Evolutionary conservation across 164 flowering plant genomes (phyloP).

Genomic region (Santalum album): DNA sequence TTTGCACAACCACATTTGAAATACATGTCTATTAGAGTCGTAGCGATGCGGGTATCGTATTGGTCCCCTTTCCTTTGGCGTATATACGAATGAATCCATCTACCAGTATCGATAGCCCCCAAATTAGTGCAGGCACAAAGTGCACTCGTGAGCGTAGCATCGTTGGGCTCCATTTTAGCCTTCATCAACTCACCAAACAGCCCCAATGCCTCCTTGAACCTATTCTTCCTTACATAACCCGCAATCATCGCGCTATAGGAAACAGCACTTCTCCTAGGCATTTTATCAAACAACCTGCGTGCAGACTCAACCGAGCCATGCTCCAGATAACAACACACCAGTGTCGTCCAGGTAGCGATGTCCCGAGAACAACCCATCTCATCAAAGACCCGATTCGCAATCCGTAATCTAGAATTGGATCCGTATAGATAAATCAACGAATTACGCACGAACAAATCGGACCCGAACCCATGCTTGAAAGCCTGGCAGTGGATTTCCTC

Average conservation of each 20-base stretch:
- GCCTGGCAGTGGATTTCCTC: conserved; percentile 17
- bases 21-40: conserved; percentile 32
- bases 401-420: conserved; percentile 1
- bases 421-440: conserved; percentile 24
- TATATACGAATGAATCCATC: conserved; percentile 24
- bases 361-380: conserved; percentile 14
- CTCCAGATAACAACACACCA: conserved; percentile 13
- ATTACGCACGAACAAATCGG: conserved; percentile 20
- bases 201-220: conserved; percentile 21
- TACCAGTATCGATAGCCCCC: conserved; percentile 24
- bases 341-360: conserved; percentile 30
- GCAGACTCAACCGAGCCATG: conserved; percentile 14
- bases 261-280: conserved; percentile 30
- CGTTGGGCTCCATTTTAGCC: conserved; percentile 20
- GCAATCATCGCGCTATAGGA: conserved; percentile 33
- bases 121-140: conserved; percentile 11
- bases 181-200: conserved; percentile 21
- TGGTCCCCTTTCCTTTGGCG: conserved; percentile 7
- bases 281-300: conserved; percentile 22
- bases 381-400: neutral
- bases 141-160: conserved; percentile 14
- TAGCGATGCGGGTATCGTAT: conserved; percentile 18
- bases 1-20: conserved; percentile 28
- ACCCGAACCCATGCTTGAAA: conserved; percentile 16
- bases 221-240: conserved; percentile 17